phyloP scores from a whole-genome alignment of 176 grass and related monocot species.

The Avena sativa region DNA sequence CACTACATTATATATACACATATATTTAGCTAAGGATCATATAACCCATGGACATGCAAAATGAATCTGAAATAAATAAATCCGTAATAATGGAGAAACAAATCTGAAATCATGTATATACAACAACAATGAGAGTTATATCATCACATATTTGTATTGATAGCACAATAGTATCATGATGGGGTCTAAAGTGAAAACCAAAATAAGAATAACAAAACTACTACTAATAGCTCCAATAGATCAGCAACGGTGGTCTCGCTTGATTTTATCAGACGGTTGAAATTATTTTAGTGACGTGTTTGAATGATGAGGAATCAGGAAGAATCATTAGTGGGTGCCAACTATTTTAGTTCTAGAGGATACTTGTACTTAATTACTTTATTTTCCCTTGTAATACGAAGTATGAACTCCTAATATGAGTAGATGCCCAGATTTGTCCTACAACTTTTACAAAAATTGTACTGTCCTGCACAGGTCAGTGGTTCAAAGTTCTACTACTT shows the following conservation, averaged over 20 bases:
- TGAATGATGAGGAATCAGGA: not conserved
- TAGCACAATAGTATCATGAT: not conserved
- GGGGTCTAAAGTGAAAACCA: not conserved
- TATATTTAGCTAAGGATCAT: not conserved
- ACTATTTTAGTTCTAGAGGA: not conserved
- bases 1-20: not conserved
- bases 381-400: constrained; percentile 4
- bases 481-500: constrained; percentile 99
- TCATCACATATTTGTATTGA: not conserved
- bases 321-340: not conserved
- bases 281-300: not conserved
- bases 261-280: constrained; percentile 12
- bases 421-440: constrained; percentile 27
- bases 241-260: not conserved
- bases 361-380: not conserved
- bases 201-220: not conserved
- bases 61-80: constrained; percentile 5
- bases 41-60: constrained; percentile 1
- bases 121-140: not conserved
- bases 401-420: constrained; percentile 14
- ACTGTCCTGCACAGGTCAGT: constrained; percentile 62
- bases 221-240: not conserved
- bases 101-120: not conserved
- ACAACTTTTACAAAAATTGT: constrained; percentile 13
- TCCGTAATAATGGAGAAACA: too few relatives aligned